Evolutionary conservation across 108 stramenopile species (phyloP), one percentile per base, ranked within the genome.

Genomic region (Schizochytrium sp.): DNA sequence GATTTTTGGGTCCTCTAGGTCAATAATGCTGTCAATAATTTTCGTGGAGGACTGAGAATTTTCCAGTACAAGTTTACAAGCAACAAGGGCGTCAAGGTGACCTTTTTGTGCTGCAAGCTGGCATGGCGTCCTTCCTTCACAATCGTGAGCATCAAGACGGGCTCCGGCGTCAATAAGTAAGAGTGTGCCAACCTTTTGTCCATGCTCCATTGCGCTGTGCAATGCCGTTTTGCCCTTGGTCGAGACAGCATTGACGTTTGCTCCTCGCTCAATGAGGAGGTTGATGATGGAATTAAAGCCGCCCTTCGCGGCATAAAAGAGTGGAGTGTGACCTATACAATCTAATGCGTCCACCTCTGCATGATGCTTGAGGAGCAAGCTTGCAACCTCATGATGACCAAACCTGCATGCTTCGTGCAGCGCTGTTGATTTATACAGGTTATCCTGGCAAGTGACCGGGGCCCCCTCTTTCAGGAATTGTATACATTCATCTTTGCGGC

Each of bases 291-390:
- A 4, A 7, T 44, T 5, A 55, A 28, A 72, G n/a, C 88, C 88
- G 64, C 72, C 46, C 3, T 50, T 72, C 13, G 69, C 45, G 3
- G 88, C 88, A 7, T 13, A 72, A 5, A 28, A 44, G 13, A 89
- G 72, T 40, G 88, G 69, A 55, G 88, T 89, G 50, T 61, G 88
- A 3, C 88, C 88, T 28, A 69, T 61, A 50, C 58, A 61, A 46
- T 88, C 88, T 13, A 45, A 28, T 40, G 88, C 88, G 42, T 88
- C 61, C 3, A 88, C 42, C 3, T 69, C 46, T 3, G 88, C 88
- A 40, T 55, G 19, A 0, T 69, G 44, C 10, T 64, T 40, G 19
- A 88, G 1, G n/a, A 88, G 49, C 38, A 83, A 53, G 76, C 50
- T 19, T 5, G 53, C 76, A n/a, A 83, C 76, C 47, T 55, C 53